A percentile compares a stretch with the other conserved stretches of the same genome.
Evolutionary conservation across 2,329 filamentous ascomycete genomes (phyloP).

Genomic region (Ascochyta lentis): DNA sequence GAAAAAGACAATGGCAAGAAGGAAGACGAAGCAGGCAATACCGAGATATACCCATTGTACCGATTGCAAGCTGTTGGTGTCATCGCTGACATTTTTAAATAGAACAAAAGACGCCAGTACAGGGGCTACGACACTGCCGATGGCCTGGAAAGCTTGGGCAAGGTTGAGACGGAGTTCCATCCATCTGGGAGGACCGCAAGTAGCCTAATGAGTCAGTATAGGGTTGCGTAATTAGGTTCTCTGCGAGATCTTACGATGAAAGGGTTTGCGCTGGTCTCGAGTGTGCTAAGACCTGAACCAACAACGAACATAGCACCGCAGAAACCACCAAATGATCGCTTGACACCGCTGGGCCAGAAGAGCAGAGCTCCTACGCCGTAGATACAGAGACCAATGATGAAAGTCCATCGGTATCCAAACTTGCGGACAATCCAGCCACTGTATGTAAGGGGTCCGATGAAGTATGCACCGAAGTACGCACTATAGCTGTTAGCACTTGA

Average conservation of each 20-base stretch:
- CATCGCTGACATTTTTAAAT: slow-evolving; percentile 53
- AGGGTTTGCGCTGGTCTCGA: slow-evolving; percentile 66
- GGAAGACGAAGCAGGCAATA: slow-evolving; percentile 65
- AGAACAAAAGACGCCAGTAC: slow-evolving; percentile 65
- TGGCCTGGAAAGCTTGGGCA: slow-evolving; percentile 65
- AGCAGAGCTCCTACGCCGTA: slow-evolving; percentile 66
- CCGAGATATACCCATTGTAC: slow-evolving; percentile 64
- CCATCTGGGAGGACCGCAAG: slow-evolving; percentile 65
- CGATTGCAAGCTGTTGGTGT: slow-evolving; percentile 44
- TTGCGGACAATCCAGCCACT: slow-evolving; percentile 63
- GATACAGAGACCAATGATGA: slow-evolving; percentile 63
- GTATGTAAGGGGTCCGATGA: slow-evolving; percentile 71
- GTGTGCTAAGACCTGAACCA: slow-evolving; percentile 62
- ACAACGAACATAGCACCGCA: slow-evolving; percentile 67
- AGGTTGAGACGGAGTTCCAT: slow-evolving; percentile 65
- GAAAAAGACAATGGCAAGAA: slow-evolving; percentile 64
- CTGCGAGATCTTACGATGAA: slow-evolving; percentile 3
- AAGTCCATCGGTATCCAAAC: slow-evolving; percentile 67
- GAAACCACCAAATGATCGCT: slow-evolving; percentile 65
- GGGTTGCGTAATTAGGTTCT: not conserved
- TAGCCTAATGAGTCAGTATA: slow-evolving; percentile 36
- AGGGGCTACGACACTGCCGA: slow-evolving; percentile 64
- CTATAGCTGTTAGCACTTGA: slow-evolving; percentile 1
- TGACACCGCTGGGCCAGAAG: slow-evolving; percentile 68
- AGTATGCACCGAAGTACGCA: slow-evolving; percentile 74